Percentiles rank a stretch among this genome's conserved stretches.
Evolutionary conservation across 2,329 filamentous ascomycete species (phyloP).

Genomic region (Botryosphaeria agaves): DNA sequence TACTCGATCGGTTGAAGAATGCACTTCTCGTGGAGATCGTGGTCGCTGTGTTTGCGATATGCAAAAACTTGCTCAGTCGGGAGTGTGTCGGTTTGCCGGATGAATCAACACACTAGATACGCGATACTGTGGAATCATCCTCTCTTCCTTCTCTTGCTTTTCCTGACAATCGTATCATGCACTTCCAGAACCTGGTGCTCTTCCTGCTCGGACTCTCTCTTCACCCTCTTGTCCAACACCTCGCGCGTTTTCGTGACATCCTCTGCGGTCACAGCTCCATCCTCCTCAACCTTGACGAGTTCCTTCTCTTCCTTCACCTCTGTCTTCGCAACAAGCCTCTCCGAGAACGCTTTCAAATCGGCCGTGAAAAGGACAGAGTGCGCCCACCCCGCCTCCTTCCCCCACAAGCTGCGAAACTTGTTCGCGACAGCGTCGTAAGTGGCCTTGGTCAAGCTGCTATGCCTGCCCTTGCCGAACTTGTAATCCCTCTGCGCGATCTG

Average conservation of each 20-base stretch:
- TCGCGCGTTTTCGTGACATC: constrained; percentile 4
- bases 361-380: constrained; percentile 95
- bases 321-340: constrained; percentile 34
- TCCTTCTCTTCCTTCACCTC: constrained; percentile 29
- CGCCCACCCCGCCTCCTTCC: constrained; percentile 88
- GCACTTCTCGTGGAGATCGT: no score
- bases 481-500: constrained; percentile 96
- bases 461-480: constrained; percentile 67
- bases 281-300: constrained; percentile 16
- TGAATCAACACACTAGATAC: no score
- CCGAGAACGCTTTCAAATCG: constrained; percentile 71
- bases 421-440: constrained; percentile 85
- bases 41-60: no score
- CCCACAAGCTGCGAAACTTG: constrained; percentile 81
- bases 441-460: constrained; percentile 71
- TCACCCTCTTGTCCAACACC: constrained; percentile 19
- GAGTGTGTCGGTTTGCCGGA: no score
- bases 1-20: no score
- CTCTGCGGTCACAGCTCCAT: constrained; percentile 6
- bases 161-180: constrained; percentile 16
- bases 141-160: constrained; percentile 5
- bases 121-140: not conserved
- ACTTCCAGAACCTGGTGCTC: constrained; percentile 21
- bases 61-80: no score
- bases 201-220: constrained; percentile 21